Evolutionary conservation across 2,329 filamentous ascomycete species (phyloP), one percentile per base, ranked within the genome.

Genomic region (Aureobasidium sp.): DNA sequence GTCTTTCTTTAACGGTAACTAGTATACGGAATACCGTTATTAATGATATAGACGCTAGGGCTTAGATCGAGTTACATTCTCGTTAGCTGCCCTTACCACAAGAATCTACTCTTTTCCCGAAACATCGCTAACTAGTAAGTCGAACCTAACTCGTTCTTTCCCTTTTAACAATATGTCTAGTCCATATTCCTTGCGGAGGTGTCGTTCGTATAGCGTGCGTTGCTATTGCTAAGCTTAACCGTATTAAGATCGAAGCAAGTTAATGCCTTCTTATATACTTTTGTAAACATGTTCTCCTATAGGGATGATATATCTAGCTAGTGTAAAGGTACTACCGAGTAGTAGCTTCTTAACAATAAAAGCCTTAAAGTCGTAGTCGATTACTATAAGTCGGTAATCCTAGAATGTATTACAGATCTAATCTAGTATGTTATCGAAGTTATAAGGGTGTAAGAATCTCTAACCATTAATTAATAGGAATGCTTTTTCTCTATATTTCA

Each of bases 21-120:
- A 21, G 40, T 44, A 8, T 44, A 19, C 17, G 3, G 11, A 44
- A 44, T n/a, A 44, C 40, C 17, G 25, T 44, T 2, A 8, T 44
- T 44, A 8, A 44, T 44, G 10, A 44, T 44, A 8, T 44, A 6
- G 24, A 44, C 24, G 25, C 40, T 44, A 44, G 40, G 40, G 40
- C 40, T 30, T 44, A 14, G 40, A 44, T 44, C 25, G 25, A 29
- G 7, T 44, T 44, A 14, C n/a, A 44, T 44, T 44, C 40, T 44
- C 17, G 6, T 44, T 44, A 21, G 40, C 40, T 44, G 29, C 29
- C 29, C 29, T 32, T 32, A n/a, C 29, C 29, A 32, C 29, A n/a
- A 32, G 29, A 32, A 32, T 19, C 25, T 44, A 44, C 40, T 44
- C 40, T 44, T 44, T 44, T 42, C 24, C 40, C 10, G 10, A 44